These are phyloP conservation scores for Beauveria rudraprayagi DNA, from an alignment of 2,329 filamentous ascomycete genomes.

Conservation along the genomic window DNA sequence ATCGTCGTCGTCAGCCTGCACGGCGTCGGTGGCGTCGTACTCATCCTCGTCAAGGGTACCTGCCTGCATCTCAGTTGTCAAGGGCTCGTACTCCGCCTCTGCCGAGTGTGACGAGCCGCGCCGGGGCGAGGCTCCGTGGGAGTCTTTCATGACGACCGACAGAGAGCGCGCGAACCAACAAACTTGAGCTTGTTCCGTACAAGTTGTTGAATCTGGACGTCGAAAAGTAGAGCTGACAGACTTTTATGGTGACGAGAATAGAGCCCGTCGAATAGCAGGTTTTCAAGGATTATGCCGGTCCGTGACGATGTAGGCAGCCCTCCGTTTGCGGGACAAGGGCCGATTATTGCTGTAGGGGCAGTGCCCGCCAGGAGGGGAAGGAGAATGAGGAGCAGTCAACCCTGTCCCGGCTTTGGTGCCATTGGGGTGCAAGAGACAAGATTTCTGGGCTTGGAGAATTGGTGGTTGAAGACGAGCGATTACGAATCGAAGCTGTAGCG, in stretches of 20 bases:
- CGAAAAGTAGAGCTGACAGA: neutral
- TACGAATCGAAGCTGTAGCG: too few species aligned
- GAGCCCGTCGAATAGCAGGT: neutral
- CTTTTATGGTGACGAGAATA: neutral
- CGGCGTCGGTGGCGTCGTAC: conserved; percentile 23
- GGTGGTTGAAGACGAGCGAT: too few species aligned
- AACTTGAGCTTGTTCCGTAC: too few species aligned
- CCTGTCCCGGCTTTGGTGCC: neutral
- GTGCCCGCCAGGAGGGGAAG: neutral
- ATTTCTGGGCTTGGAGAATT: neutral
- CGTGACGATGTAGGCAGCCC: neutral
- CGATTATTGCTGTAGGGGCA: too few species aligned
- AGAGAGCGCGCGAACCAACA: too few species aligned
- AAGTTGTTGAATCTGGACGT: neutral
- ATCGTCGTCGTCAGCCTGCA: neutral
- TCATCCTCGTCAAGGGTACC: conserved; percentile 20
- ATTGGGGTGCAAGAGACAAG: neutral
- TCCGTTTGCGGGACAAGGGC: neutral
- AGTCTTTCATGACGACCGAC: conserved; percentile 2
- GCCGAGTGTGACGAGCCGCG: conserved; percentile 10
- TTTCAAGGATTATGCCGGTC: neutral
- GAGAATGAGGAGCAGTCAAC: neutral
- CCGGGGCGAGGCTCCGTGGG: conserved; percentile 5
- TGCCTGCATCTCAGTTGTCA: conserved; percentile 8
- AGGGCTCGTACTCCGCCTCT: conserved; percentile 10